Evolutionary conservation across 305 asterid species (phyloP).

Genomic region (Euphrasia arctica): DNA sequence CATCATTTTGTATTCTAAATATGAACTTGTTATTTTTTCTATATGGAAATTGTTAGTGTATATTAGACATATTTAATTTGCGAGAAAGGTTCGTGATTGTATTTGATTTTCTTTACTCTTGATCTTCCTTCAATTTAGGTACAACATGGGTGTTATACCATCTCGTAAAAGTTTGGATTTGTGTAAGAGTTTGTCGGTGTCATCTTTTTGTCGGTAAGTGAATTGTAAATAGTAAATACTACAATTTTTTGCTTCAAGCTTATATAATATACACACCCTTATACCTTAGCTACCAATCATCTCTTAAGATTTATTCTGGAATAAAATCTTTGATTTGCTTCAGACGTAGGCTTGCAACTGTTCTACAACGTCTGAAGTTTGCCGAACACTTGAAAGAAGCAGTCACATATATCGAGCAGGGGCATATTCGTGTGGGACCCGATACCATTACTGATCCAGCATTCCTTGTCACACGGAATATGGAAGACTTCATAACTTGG

Average conservation of each 20-base stretch:
- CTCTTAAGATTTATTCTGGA: not conserved
- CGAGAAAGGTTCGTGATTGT: slow-evolving; percentile 8
- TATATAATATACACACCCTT: not conserved
- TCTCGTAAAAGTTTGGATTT: slow-evolving; percentile 82
- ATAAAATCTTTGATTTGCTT: slow-evolving; percentile 16
- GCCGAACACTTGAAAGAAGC: slow-evolving; percentile 96
- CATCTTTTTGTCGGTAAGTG: slow-evolving; percentile 82
- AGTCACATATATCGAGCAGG: slow-evolving; percentile 86
- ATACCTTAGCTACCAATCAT: no score
- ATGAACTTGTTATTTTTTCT: slow-evolving; percentile 1
- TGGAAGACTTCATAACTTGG: slow-evolving; percentile 99
- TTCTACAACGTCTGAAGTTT: slow-evolving; percentile 66
- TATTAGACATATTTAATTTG: not conserved
- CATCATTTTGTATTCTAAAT: slow-evolving; percentile 3
- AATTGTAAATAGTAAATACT: slow-evolving; percentile 6
- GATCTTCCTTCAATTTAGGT: slow-evolving; percentile 46
- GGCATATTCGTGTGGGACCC: slow-evolving; percentile 95
- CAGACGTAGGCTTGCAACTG: slow-evolving; percentile 86
- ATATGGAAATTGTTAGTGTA: not conserved
- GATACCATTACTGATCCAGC: slow-evolving; percentile 85
- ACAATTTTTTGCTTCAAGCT: slow-evolving; percentile 1
- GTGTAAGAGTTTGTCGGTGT: slow-evolving; percentile 81
- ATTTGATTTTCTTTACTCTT: not conserved
- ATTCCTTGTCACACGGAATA: slow-evolving; percentile 79
- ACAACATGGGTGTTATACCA: slow-evolving; percentile 90